A percentile compares a stretch with the other conserved stretches of the same genome.
Conservation (phyloP, 2,329 filamentous ascomycete genomes). For the Leptosphaerulina australis region DNA sequence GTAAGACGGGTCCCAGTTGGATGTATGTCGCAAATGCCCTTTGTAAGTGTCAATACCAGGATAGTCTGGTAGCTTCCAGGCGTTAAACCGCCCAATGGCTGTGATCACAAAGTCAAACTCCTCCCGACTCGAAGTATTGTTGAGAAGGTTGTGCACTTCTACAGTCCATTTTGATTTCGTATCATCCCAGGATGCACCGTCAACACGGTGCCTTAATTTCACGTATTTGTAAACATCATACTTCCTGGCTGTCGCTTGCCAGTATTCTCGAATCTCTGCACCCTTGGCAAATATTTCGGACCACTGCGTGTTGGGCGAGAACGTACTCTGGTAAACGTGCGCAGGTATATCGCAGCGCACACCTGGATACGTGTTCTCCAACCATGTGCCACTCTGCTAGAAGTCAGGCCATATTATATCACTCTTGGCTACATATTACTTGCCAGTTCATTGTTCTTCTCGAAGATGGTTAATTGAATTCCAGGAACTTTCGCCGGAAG, state of each 20-base stretch:
- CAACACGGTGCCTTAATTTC: constrained; percentile 48
- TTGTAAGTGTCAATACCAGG: constrained; percentile 38
- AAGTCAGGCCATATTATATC: background rate
- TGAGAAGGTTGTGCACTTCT: constrained; percentile 60
- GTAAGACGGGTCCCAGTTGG: constrained; percentile 47
- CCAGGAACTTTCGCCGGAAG: constrained; percentile 72
- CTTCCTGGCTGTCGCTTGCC: constrained; percentile 49
- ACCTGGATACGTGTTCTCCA: constrained; percentile 47
- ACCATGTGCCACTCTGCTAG: constrained; percentile 41
- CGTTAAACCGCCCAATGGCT: constrained; percentile 41
- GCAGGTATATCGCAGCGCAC: constrained; percentile 43
- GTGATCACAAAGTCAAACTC: constrained; percentile 48
- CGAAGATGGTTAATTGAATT: constrained; percentile 62
- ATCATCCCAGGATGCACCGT: constrained; percentile 50
- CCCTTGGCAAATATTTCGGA: constrained; percentile 50
- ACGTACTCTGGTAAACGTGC: constrained; percentile 52
- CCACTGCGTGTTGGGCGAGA: constrained; percentile 54
- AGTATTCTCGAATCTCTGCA: constrained; percentile 52
- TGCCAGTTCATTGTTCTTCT: constrained; percentile 53
- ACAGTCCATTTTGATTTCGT: constrained; percentile 62
- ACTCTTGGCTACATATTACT: constrained; percentile 5
- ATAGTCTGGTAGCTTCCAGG: constrained; percentile 42
- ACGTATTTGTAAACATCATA: constrained; percentile 50
- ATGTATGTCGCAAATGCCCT: constrained; percentile 39
- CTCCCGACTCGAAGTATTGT: constrained; percentile 26